Evolutionary conservation across 441 rosid species (phyloP), one percentile per base, ranked within the genome.

Genomic region (Corymbia calophylla): DNA sequence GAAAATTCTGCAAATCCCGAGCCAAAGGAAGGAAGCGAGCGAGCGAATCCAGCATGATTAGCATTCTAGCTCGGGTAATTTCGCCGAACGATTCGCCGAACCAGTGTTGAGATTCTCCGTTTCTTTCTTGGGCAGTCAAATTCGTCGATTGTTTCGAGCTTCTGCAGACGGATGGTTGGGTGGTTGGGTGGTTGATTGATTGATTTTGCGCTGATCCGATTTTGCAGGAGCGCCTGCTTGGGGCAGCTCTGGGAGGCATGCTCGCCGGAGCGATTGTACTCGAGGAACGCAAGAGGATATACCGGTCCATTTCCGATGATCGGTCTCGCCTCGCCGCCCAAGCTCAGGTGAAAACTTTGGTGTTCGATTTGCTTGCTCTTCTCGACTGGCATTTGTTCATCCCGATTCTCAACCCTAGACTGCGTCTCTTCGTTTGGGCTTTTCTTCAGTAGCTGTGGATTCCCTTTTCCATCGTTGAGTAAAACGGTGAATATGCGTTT

Each of bases 191-290:
- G 18, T 70, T 32, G 81, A 73, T 73, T 73, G 49, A 23, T 73
- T 31, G 77, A 66, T 73, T 68, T 44, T 23, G 51, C 3, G 48
- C n/a, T 4, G n/a, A 77, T 77, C 51, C 51, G 84, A 44, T 77
- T 70, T 9, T 1, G 92, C 92, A 95, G 97, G 97, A 95, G 92
- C 97, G 97, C 87, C 92, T 98, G 87, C 98, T 96, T 73, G 99
- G 99, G 48, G 94, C 93, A 49, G 92, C 97, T n/a, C 90, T 96
- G 53, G 99, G 99, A 31, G 91, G 92, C 90, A 94, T 93, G 23
- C 91, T 95, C 70, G 90, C 94, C 2, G 95, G 97, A 21, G 68
- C 94, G 91, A 3, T 96, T 25, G 94, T 97, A 49, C 89, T 95
- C 16, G 96, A 95, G 94, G 98, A 97, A 87, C 95, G 97, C 27